Base-by-base conservation (phyloP, 169 alveolate genomes). In the Eimeria praecox region DNA sequence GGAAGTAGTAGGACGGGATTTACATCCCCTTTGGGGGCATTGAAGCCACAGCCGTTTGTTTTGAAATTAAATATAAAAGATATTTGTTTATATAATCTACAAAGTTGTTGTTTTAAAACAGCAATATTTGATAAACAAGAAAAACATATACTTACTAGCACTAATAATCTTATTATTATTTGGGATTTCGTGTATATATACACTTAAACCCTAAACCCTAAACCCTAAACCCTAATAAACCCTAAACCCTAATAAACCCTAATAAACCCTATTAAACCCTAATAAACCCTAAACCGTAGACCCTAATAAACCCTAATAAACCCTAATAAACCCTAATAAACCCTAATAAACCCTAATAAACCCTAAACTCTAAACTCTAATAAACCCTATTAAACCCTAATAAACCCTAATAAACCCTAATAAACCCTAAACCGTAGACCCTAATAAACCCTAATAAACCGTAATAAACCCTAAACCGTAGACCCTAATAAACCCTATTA, bases 121-220 rank as follows among this genome's bases (percentile, higher is more conserved):
- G 99, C 99, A 10, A 97, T 95, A 42, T 98, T 98, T 86, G 98
- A 98, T 88, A 90, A n/a, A 16, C 66, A 59, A 22, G 96, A 85
- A 44, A 10, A 66, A 42, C 59, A 56, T 49, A 94, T 94, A 54
- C 82, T 94, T 38, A 94, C 96, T 27, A 54, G 77, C 56, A 85
- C 94, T n/a, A 85, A 85, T 56, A 94, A 85, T 59, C 90, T 94
- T 75, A 94, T 85, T 54, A 42, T 94, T 69, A 88, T 94, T 18
- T 94, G 96, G 96, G 94, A 94, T 52, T 94, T 94, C 77, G 82
- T 86, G 95, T 91, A 42, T 9, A 90, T 16, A 69, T 18, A 20
- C 30, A 16, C 80, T 40, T 69, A 69, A 69, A 69, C 80, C 80
- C 80, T 69, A 69, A 69, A 69, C 80, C 80, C 80, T 69, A 69